Evolutionary conservation across 352 stramenopile genomes (phyloP).

Genomic region (Poterioochromonas sp.): DNA sequence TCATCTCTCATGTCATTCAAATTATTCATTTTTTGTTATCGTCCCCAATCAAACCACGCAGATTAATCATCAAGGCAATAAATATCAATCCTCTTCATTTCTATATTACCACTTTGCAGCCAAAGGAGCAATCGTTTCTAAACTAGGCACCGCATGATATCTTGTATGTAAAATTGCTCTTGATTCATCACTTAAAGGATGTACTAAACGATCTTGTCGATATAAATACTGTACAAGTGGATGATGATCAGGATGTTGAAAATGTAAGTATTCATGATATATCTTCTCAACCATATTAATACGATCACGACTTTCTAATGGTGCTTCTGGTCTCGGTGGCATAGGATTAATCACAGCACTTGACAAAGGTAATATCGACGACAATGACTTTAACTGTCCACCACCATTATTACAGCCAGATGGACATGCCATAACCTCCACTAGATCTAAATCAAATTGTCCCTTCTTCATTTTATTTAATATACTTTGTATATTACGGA

Average conservation of each 20-base stretch:
- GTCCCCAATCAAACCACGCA: too few relatives aligned
- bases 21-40: too few relatives aligned
- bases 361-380: background rate
- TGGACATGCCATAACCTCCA: conserved; percentile 92
- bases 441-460: conserved; percentile 78
- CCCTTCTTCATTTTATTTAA: conserved; percentile 62
- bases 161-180: conserved; percentile 38
- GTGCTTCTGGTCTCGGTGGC: conserved; percentile 30
- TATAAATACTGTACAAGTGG: conserved; percentile 33
- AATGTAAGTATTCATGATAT: conserved; percentile 37
- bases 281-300: conserved; percentile 58
- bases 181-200: background rate
- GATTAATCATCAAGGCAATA: too few relatives aligned
- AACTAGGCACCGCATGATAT: conserved; percentile 43
- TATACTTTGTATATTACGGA: conserved; percentile 86
- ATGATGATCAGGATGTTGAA: conserved; percentile 31
- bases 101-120: conserved; percentile 35
- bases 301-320: conserved; percentile 53
- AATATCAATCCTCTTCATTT: too few relatives aligned
- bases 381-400: conserved; percentile 64
- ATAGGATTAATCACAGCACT: background rate
- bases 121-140: conserved; percentile 37
- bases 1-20: too few relatives aligned
- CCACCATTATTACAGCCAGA: conserved; percentile 85
- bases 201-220: background rate